Evolutionary conservation across 1,284 basidiomycete species (phyloP).

Genomic region (Marasmius oreades): DNA sequence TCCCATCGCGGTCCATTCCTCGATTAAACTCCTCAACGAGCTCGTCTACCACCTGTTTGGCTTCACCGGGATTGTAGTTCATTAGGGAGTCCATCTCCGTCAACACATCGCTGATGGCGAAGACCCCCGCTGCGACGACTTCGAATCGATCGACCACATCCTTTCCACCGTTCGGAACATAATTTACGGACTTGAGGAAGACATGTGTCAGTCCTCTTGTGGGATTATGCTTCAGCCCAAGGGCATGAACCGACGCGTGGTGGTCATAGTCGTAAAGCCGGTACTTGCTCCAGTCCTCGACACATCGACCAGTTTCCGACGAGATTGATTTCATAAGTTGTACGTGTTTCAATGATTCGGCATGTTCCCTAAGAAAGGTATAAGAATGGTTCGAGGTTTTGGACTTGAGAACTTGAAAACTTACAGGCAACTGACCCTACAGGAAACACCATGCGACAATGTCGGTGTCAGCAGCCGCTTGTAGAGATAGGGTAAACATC

Average conservation of each 20-base stretch:
- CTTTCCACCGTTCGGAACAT: not conserved
- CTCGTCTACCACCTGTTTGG: not conserved
- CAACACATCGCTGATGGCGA: not conserved
- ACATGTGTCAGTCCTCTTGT: not conserved
- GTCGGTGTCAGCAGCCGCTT: too few species aligned
- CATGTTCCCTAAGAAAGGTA: too few species aligned
- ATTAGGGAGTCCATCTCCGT: not conserved
- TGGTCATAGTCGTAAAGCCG: not conserved
- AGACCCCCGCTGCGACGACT: not conserved
- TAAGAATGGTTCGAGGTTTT: too few species aligned
- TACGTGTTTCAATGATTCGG: too few species aligned
- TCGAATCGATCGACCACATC: not conserved
- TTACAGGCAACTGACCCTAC: too few species aligned
- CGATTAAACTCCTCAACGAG: not conserved
- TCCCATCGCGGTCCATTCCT: not conserved
- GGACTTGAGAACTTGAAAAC: too few species aligned
- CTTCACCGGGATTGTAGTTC: not conserved
- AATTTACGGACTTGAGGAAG: not conserved
- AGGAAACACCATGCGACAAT: too few species aligned
- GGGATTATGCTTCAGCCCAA: not conserved
- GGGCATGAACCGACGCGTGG: not conserved
- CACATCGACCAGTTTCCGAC: not conserved
- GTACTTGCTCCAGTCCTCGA: conserved; percentile 2
- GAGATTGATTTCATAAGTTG: not conserved
- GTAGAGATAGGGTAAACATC: too few species aligned